A percentile compares a stretch with the other conserved stretches of the same genome.
Evolutionary conservation across 345 rosid species (phyloP).

Genomic region (Erucastrum elatum): DNA sequence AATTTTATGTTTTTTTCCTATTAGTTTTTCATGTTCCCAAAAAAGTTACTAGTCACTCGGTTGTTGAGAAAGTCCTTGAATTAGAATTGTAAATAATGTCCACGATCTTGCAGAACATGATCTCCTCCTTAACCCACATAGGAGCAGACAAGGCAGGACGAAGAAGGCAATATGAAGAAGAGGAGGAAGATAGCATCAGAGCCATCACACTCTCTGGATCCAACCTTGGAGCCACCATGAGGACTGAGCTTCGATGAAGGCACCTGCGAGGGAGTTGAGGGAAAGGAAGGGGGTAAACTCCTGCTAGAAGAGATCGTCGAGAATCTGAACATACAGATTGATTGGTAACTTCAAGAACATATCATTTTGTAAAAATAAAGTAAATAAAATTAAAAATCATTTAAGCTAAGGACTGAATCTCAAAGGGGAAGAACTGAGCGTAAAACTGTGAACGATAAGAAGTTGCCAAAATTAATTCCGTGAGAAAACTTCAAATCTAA

Average conservation of each 20-base stretch:
- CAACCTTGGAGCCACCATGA: slow-evolving; percentile 78
- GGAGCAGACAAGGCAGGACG: slow-evolving; percentile 48
- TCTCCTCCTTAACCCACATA: slow-evolving; percentile 34
- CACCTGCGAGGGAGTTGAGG: slow-evolving; percentile 2
- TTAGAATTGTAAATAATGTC: too few relatives aligned
- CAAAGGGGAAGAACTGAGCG: too few relatives aligned
- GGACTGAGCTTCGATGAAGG: slow-evolving; percentile 47
- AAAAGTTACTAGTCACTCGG: too few relatives aligned
- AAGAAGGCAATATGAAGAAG: slow-evolving; percentile 41
- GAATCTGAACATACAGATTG: slow-evolving; percentile 20
- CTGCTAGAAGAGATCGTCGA: slow-evolving; percentile 14
- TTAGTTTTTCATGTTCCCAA: too few relatives aligned
- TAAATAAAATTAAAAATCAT: too few relatives aligned
- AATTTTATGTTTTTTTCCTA: too few relatives aligned
- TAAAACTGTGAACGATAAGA: too few relatives aligned
- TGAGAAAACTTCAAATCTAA: too few relatives aligned
- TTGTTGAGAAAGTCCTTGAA: too few relatives aligned
- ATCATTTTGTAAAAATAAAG: too few relatives aligned
- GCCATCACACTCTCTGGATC: slow-evolving; percentile 77
- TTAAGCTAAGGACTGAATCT: too few relatives aligned
- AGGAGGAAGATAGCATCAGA: slow-evolving; percentile 43
- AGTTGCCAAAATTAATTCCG: too few relatives aligned
- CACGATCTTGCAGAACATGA: slow-evolving; percentile 38
- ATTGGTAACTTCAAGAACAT: slow-evolving; percentile 5
- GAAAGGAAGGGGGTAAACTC: slow-evolving; percentile 26